Conservation (phyloP, 306 rosid species). For the Vigna hirtella region DNA sequence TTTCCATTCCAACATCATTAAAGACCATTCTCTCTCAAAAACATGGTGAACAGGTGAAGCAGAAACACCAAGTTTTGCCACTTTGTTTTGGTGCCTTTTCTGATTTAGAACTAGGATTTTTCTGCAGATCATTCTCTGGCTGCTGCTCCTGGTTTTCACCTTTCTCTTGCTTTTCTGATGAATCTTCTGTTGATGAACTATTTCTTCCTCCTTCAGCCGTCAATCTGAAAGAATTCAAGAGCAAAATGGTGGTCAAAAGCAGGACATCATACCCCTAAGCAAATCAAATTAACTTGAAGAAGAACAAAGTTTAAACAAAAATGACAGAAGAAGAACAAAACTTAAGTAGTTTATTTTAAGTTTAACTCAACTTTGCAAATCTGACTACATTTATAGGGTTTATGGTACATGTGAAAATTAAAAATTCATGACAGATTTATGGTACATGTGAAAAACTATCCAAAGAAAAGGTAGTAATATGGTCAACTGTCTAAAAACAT, state of each 20-base stretch:
- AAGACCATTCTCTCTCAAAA: conserved; percentile 35
- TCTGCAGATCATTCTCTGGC: conserved; percentile 7
- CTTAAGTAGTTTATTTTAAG: no score
- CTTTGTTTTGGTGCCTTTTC: conserved; percentile 33
- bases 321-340: neutral
- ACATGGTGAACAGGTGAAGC: conserved; percentile 49
- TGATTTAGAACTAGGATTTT: neutral
- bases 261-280: conserved; percentile 17
- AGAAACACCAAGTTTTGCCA: conserved; percentile 39
- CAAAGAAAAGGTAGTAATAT: neutral
- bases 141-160: conserved; percentile 32
- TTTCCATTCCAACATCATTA: conserved; percentile 13
- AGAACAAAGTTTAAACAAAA: neutral
- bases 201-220: conserved; percentile 50
- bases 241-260: neutral
- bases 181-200: conserved; percentile 32
- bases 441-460: neutral
- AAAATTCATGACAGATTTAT: neutral
- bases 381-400: no score
- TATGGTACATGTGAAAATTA: no score
- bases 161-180: conserved; percentile 45
- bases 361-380: no score
- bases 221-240: conserved; percentile 49
- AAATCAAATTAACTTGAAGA: neutral
- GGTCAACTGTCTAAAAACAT: neutral